A percentile compares a stretch with the other conserved stretches of the same genome.
phyloP scores from a whole-genome alignment of 2,329 filamentous ascomycete genomes.

The Lasiodiplodia sp. region DNA sequence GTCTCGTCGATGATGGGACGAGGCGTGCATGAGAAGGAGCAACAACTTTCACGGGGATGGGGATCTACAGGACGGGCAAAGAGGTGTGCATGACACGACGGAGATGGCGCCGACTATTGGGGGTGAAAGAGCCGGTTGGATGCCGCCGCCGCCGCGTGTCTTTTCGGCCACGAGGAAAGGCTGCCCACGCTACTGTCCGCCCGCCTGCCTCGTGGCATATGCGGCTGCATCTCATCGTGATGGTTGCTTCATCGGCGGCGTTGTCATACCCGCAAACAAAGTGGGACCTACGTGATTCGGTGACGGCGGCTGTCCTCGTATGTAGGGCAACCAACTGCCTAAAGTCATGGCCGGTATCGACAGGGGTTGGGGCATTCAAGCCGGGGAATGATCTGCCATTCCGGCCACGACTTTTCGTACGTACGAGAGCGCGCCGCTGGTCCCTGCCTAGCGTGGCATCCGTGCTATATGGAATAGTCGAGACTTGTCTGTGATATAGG shows the following conservation, averaged over 20 bases:
- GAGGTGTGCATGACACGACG: too few relatives aligned
- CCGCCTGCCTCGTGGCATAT: too few relatives aligned
- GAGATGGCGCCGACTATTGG: too few relatives aligned
- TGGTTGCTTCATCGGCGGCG: too few relatives aligned
- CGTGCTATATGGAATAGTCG: not conserved
- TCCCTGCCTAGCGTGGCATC: not conserved
- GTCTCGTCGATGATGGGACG: not conserved
- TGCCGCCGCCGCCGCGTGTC: too few relatives aligned
- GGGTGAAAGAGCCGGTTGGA: too few relatives aligned
- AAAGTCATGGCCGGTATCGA: not conserved
- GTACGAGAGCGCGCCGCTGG: not conserved
- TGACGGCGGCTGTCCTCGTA: not conserved
- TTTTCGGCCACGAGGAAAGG: too few relatives aligned
- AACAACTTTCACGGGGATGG: not conserved
- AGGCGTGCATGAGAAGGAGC: not conserved
- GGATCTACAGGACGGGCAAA: too few relatives aligned
- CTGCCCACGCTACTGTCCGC: too few relatives aligned
- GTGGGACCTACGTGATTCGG: not conserved
- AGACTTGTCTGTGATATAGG: not conserved
- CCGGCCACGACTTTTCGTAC: not conserved
- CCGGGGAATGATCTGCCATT: not conserved
- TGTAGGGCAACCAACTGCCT: not conserved
- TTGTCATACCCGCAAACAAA: too few relatives aligned
- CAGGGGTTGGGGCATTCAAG: not conserved
- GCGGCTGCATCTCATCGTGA: too few relatives aligned